These are phyloP conservation scores for Acacia melanoxylon DNA, from an alignment of 306 rosid species.

Conservation along the genomic window DNA sequence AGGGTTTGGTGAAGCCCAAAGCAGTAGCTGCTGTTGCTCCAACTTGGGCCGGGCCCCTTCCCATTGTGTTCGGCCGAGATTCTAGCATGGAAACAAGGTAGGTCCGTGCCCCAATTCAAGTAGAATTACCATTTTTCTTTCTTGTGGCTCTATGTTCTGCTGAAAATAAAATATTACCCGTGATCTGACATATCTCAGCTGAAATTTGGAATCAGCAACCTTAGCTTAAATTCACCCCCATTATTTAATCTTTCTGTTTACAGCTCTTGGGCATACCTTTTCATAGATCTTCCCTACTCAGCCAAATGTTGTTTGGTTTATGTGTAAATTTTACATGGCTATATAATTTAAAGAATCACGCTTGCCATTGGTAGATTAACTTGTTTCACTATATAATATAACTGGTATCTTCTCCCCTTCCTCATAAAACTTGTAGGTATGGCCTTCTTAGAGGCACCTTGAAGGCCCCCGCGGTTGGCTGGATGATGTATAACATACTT, in stretches of 20 bases:
- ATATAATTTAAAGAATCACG: background rate
- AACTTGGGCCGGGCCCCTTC: slow-evolving; percentile 98
- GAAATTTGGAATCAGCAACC: background rate
- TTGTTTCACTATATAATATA: slow-evolving; percentile 22
- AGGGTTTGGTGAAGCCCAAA: slow-evolving; percentile 74
- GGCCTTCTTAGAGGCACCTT: slow-evolving; percentile 87
- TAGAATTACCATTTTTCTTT: background rate
- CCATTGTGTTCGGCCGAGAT: slow-evolving; percentile 92
- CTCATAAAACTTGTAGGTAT: slow-evolving; percentile 56
- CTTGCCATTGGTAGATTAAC: background rate
- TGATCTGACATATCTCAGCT: slow-evolving; percentile 7
- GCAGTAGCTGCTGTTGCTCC: slow-evolving; percentile 93
- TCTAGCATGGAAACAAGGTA: slow-evolving; percentile 95
- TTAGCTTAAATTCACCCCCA: background rate
- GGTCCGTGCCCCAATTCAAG: slow-evolving; percentile 3
- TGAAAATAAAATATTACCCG: background rate
- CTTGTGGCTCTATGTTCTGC: background rate
- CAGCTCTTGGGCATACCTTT: slow-evolving; percentile 13
- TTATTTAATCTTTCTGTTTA: background rate
- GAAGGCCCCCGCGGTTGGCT: slow-evolving; percentile 93
- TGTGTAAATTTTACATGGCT: background rate
- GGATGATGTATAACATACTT: slow-evolving; percentile 96
- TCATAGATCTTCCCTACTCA: slow-evolving; percentile 14
- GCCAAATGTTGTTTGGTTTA: slow-evolving; percentile 4
- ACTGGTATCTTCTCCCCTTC: slow-evolving; percentile 23